Evolutionary conservation across 352 stramenopile species (phyloP), one percentile per base, ranked within the genome.

Genomic region (Aphanomyces euteiches): DNA sequence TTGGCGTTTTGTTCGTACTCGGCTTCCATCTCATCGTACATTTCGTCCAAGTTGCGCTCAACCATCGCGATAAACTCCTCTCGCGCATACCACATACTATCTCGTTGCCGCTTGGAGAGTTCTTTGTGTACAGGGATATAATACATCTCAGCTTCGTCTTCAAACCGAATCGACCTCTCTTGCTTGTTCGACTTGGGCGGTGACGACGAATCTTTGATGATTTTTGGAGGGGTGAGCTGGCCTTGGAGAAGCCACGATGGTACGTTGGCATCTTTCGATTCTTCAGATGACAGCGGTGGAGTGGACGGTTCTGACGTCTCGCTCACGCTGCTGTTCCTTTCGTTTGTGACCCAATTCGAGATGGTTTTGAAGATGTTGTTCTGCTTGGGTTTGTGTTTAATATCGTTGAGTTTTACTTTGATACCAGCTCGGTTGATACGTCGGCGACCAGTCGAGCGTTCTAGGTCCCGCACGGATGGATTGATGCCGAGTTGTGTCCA

Each of bases 21-120:
- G 43, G 83, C 84, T 73, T 95, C 87, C 81, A 95, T 92, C 61
- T 93, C 87, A 7, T 93, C 87, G 67, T 95, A 95, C 53, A 95
- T 85, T 28, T 84, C 79, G 28, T 95, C 87, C 38, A 95, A 72
- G 53, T 95, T 95, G 47, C 85, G 87, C 75, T 95, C 87, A n/a
- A 95, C 87, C 87, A 95, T 95, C 4, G 84, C 70, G 21, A 95
- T 79, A 60, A 95, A 93, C 69, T 95, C 85, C n/a, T 76, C 36
- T 7, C 87, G 85, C 5, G 85, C 89, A 47, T 89, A 86, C 87
- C 87, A 95, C 84, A 95, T 92, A 58, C 83, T 85, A 48, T 93
- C 84, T 19, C 87, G 84, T 71, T 95, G 87, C 17, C 84, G 85
- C 79, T 92, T 92, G 45, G 87, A 92, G 73, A 93, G 92, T 74